Evolutionary conservation across 1,139 yeast species (phyloP).

Genomic region (Pichia sp.): DNA sequence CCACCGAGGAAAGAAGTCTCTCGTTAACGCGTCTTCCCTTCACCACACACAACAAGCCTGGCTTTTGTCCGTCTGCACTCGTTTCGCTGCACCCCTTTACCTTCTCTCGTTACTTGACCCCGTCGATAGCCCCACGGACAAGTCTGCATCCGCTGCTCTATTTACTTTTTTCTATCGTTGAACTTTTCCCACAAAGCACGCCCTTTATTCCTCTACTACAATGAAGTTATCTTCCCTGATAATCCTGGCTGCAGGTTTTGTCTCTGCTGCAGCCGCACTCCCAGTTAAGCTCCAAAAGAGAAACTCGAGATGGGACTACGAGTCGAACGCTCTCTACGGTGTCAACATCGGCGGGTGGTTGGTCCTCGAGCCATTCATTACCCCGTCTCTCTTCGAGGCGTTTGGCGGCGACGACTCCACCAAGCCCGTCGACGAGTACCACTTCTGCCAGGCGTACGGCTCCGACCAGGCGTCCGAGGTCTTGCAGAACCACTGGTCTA

Average conservation of each 20-base stretch:
- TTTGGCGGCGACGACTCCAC: constrained; percentile 31
- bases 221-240: not conserved
- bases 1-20: no score
- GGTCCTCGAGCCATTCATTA: constrained; percentile 60
- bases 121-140: no score
- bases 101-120: not conserved
- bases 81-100: no score
- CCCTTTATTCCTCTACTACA: not conserved
- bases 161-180: no score
- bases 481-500: constrained; percentile 48
- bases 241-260: not conserved
- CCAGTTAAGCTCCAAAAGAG: constrained; percentile 26
- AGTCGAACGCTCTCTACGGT: constrained; percentile 36
- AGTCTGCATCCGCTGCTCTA: no score
- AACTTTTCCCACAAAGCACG: not conserved
- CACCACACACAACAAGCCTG: no score
- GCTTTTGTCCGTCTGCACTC: no score
- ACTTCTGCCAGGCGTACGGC: constrained; percentile 47
- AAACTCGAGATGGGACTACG: constrained; percentile 31
- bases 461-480: constrained; percentile 39
- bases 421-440: constrained; percentile 57
- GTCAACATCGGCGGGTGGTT: constrained; percentile 65
- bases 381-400: constrained; percentile 52
- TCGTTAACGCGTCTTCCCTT: no score
- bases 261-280: constrained; percentile 18